Evolutionary conservation across 179 eudicot species (phyloP).

Genomic region (Patellifolia procumbens): DNA sequence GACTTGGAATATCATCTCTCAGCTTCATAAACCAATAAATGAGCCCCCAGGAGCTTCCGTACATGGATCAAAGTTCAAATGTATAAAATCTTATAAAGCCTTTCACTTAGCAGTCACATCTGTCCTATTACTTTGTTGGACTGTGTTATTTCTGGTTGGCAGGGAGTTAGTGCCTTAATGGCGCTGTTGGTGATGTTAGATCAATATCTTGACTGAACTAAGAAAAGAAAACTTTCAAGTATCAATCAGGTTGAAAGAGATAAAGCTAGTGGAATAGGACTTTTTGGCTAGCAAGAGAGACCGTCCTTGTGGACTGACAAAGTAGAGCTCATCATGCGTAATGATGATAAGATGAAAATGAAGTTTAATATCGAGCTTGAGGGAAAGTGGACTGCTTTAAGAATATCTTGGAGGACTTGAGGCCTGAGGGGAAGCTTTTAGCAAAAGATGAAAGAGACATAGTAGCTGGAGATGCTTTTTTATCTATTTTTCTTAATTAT

Average conservation of each 20-base stretch:
- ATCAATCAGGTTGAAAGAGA: too few species aligned
- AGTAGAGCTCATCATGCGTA: too few species aligned
- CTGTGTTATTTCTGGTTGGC: neutral
- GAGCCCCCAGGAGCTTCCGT: too few species aligned
- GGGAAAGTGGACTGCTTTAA: neutral
- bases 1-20: neutral
- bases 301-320: too few species aligned
- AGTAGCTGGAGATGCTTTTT: neutral
- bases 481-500: neutral
- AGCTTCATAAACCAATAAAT: neutral
- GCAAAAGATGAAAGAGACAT: neutral
- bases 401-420: neutral
- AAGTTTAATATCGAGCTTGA: neutral
- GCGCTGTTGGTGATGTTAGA: neutral
- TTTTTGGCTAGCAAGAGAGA: too few species aligned
- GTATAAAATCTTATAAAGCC: too few species aligned
- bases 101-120: too few species aligned
- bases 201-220: too few species aligned
- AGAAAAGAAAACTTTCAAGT: too few species aligned
- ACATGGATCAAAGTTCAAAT: too few species aligned
- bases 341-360: neutral
- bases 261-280: too few species aligned
- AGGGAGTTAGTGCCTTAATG: neutral
- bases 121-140: too few species aligned
- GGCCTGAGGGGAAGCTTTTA: neutral